Evolutionary conservation across 805 yeast genomes (phyloP), one percentile per base, ranked within the genome.

Genomic region (Wickerhamiella kurtzmanii): DNA sequence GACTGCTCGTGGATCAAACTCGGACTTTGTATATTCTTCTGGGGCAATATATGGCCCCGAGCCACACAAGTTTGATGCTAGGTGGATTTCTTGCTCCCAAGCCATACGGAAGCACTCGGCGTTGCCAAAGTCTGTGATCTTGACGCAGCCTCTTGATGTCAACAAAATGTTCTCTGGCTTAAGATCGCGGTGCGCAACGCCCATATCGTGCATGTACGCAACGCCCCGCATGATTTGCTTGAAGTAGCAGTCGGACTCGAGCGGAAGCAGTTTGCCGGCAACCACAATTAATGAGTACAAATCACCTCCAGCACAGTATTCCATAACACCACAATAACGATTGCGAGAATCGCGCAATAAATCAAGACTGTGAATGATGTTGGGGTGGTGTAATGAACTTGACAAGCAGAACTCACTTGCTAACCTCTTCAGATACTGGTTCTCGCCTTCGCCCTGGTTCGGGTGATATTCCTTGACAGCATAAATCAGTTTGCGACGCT

Each of bases 31-130:
- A 59, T 75, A 82, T 62, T 88, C 95, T 59, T 87, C 96, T 0
- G 96, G 96, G 0, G 96, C 84, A 61, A 86, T 85, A 64, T 85
- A 88, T 1, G 96, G 92, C 49, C 79, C 89, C 1, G 94, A 81
- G 2, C 96, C 96, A 57, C 88, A 76, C 3, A 81, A 74, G n/a
- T 95, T 94, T 19, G 68, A 64, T 32, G 80, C 73, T 45, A 75
- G 69, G 57, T 80, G 87, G 37, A 77, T 75, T 44, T 79, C 80
- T 47, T 69, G 70, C 57, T 85, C 95, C 94, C 95, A 88, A 2
- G 87, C 85, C 46, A 95, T 86, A 52, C 83, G 77, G 63, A 88
- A 83, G 28, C 92, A 95, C 49, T 83, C 88, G 43, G 94, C 80
- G 43, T 89, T 85, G 22, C 96, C 96, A 63, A 88, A 88, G 62